A percentile compares a stretch with the other conserved stretches of the same genome.
phyloP scores from a whole-genome alignment of 2,329 filamentous ascomycete species.

The Alternaria ethzedia region DNA sequence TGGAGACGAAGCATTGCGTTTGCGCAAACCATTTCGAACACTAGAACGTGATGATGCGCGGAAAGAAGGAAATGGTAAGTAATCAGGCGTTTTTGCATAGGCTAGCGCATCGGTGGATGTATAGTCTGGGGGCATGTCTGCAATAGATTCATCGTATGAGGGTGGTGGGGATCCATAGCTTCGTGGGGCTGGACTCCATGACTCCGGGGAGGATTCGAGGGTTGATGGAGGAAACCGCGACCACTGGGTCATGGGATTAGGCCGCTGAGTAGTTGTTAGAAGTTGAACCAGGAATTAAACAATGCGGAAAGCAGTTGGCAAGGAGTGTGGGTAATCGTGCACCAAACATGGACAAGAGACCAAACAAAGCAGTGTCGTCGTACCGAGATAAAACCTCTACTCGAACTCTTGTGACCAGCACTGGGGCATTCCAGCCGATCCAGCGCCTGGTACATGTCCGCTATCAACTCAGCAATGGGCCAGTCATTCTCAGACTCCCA shows the following conservation, averaged over 20 bases:
- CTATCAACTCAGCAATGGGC: slow-evolving; percentile 30
- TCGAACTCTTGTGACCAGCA: slow-evolving; percentile 22
- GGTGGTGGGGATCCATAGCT: slow-evolving; percentile 44
- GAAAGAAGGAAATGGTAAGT: slow-evolving; percentile 39
- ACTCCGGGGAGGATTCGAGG: slow-evolving; percentile 27
- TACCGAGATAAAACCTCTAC: slow-evolving; percentile 39
- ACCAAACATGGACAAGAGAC: slow-evolving; percentile 26
- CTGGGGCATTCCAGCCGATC: slow-evolving; percentile 37
- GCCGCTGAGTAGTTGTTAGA: slow-evolving; percentile 37
- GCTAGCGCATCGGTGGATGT: slow-evolving; percentile 51
- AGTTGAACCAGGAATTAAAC: slow-evolving; percentile 3
- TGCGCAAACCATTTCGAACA: slow-evolving; percentile 36
- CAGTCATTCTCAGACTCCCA: slow-evolving; percentile 34
- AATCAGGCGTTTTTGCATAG: slow-evolving; percentile 43
- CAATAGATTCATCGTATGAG: slow-evolving; percentile 52
- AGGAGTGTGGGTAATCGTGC: slow-evolving; percentile 15
- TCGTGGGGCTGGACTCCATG: slow-evolving; percentile 31
- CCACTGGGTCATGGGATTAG: slow-evolving; percentile 27
- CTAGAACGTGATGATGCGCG: slow-evolving; percentile 40
- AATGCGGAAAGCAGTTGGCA: slow-evolving; percentile 7
- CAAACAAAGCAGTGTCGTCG: slow-evolving; percentile 37
- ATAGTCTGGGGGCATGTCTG: slow-evolving; percentile 55
- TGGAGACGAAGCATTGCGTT: slow-evolving; percentile 38
- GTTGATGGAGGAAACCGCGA: slow-evolving; percentile 23
- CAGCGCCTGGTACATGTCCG: slow-evolving; percentile 36